Conservation (phyloP, 768 basidiomycete genomes). For the Kwoniella europaea region DNA sequence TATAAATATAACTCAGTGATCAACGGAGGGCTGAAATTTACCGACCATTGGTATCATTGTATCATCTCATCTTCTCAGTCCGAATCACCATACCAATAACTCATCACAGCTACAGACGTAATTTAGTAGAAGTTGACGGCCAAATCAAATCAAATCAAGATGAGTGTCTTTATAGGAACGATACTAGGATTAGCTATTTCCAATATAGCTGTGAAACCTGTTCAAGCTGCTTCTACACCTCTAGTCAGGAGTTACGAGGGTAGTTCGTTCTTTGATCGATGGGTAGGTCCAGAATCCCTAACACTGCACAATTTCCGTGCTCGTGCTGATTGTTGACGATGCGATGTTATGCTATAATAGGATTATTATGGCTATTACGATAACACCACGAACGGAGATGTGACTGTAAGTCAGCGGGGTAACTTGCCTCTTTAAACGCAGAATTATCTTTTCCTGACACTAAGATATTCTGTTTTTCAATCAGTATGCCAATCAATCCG, state of each 20-base stretch:
- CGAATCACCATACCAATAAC: background rate
- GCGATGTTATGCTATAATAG: background rate
- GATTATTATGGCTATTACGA: constrained; percentile 59
- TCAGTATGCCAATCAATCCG: constrained; percentile 36
- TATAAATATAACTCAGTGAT: no score
- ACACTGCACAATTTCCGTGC: no score
- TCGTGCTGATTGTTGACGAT: no score
- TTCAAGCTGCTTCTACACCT: constrained; percentile 58
- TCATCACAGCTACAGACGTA: no score
- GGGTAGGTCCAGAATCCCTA: constrained; percentile 64
- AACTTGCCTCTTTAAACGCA: no score
- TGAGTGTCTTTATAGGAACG: background rate
- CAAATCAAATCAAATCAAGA: background rate
- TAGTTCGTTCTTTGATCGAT: constrained; percentile 69
- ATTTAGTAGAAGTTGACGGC: no score
- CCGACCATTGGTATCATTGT: background rate
- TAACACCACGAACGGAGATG: constrained; percentile 73
- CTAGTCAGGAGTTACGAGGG: constrained; percentile 68
- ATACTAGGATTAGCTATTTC: constrained; percentile 15
- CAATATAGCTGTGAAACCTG: background rate
- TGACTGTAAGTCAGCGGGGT: constrained; percentile 58
- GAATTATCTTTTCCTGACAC: no score
- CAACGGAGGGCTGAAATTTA: no score
- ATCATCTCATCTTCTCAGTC: background rate
- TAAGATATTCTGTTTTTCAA: constrained; percentile 29